phyloP scores from a whole-genome alignment of 2,329 filamentous ascomycete genomes.

The Pseudogymnoascus verrucosus region DNA sequence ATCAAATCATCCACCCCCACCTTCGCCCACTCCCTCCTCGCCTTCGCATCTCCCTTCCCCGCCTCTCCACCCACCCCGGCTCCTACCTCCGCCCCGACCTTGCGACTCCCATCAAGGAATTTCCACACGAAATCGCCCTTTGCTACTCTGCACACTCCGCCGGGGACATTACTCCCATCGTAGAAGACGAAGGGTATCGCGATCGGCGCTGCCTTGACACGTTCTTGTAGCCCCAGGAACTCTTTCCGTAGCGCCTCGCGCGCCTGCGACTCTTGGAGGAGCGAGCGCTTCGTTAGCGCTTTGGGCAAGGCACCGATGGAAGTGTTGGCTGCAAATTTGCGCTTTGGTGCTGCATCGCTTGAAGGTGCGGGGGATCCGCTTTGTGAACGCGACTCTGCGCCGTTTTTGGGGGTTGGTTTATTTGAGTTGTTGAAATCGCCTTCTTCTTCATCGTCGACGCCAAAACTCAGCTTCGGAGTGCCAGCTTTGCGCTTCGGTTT shows the following conservation, averaged over 20 bases:
- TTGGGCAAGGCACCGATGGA: slow-evolving; percentile 61
- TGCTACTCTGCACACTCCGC: slow-evolving; percentile 75
- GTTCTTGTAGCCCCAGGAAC: slow-evolving; percentile 74
- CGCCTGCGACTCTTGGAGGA: slow-evolving; percentile 72
- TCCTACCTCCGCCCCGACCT: slow-evolving; percentile 76
- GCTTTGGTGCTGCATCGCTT: slow-evolving; percentile 21
- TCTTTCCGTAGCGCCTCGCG: slow-evolving; percentile 69
- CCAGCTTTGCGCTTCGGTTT: slow-evolving; percentile 39
- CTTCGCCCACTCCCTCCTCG: slow-evolving; percentile 77
- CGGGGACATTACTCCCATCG: slow-evolving; percentile 83
- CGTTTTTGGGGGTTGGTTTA: slow-evolving; percentile 28
- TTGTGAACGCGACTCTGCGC: slow-evolving; percentile 27
- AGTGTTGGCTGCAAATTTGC: slow-evolving; percentile 54
- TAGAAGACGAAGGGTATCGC: slow-evolving; percentile 94
- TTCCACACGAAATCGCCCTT: slow-evolving; percentile 93
- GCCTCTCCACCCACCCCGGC: slow-evolving; percentile 55
- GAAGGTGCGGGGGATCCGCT: slow-evolving; percentile 22
- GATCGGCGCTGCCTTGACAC: slow-evolving; percentile 82
- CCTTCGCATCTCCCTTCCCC: slow-evolving; percentile 48
- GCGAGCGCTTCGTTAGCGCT: slow-evolving; percentile 63
- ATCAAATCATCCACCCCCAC: slow-evolving; percentile 94
- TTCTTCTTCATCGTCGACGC: slow-evolving; percentile 56
- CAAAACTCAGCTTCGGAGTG: slow-evolving; percentile 53
- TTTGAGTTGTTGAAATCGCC: slow-evolving; percentile 29
- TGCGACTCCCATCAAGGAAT: slow-evolving; percentile 84